Conservation (phyloP, 495 filamentous ascomycete genomes). For the Parathielavia hyrcaniae region DNA sequence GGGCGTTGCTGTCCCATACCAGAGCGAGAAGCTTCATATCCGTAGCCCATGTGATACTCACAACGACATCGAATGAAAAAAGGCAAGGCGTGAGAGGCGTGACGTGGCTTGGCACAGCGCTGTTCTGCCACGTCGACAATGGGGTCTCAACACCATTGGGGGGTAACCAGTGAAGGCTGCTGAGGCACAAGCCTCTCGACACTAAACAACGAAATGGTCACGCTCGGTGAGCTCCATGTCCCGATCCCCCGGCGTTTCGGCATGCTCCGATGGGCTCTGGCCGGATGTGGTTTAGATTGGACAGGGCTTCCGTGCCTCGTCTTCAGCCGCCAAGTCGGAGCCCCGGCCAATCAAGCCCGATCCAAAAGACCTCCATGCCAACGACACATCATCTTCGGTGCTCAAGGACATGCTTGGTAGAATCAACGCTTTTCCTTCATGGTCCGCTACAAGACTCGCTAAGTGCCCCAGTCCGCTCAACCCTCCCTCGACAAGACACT, state of each 20-base stretch:
- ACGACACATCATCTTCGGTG: too few relatives aligned
- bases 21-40: not conserved
- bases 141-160: not conserved
- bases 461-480: not conserved
- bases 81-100: constrained; percentile 14
- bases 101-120: constrained; percentile 5
- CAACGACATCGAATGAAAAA: constrained; percentile 5
- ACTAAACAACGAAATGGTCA: not conserved
- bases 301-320: not conserved
- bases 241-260: not conserved
- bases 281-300: not conserved
- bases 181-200: not conserved
- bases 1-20: not conserved
- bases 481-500: too few relatives aligned
- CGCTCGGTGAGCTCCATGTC: not conserved
- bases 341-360: too few relatives aligned
- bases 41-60: not conserved
- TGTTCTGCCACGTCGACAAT: constrained; percentile 15
- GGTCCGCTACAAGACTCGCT: too few relatives aligned
- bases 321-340: too few relatives aligned
- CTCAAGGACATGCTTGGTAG: too few relatives aligned
- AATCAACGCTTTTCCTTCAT: not conserved
- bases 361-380: too few relatives aligned
- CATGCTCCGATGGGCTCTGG: not conserved
- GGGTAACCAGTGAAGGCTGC: not conserved